Evolutionary conservation across 108 stramenopile species (phyloP), one percentile per base, ranked within the genome.

Genomic region (Bacterosira constricta): DNA sequence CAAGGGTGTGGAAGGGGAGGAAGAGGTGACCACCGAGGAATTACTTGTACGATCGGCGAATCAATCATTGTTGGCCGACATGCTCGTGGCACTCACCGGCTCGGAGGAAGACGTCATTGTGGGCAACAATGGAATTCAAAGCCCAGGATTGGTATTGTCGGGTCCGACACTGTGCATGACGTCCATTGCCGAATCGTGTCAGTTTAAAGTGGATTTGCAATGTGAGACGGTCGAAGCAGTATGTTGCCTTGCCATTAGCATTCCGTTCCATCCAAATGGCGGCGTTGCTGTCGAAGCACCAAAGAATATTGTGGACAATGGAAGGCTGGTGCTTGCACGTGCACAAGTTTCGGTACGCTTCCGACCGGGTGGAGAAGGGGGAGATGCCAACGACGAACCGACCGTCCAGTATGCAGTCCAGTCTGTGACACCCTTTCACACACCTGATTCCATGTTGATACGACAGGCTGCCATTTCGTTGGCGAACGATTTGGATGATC

Each of bases 1-100:
- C 0, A 32, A 23, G 7, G 36, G 38, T 36, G 73, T 17, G 26
- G 42, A 51, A 1, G 55, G 50, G n/a, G 52, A 37, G 13, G 37
- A 56, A 3, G 32, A 32, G 20, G 23, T 39, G 5, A 26, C 72
- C 45, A 25, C 38, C 73, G 47, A 73, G 78, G 66, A 80, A 69
- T 30, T 82, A 17, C 53, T 82, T 34, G 46, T 82, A 45, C 86
- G 90, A 32, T 81, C 87, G 36, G 87, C 93, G 30, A 94, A 94
- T 72, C 93, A 94, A 58, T 90, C 90, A 5, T 56, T 94, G 44
- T 63, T 94, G 63, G 90, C 93, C 1, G 93, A 94, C 75, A 47
- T 85, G 11, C 49, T 94, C 2, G 79, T 82, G 23, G 79, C 81
- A 35, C 34, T 91, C 32, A 94, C 90, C 0, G 76, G 79, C 11